Percentiles rank a stretch among this genome's conserved stretches.
phyloP scores from a whole-genome alignment of 768 basidiomycete species.

The Suillus variegatus region DNA sequence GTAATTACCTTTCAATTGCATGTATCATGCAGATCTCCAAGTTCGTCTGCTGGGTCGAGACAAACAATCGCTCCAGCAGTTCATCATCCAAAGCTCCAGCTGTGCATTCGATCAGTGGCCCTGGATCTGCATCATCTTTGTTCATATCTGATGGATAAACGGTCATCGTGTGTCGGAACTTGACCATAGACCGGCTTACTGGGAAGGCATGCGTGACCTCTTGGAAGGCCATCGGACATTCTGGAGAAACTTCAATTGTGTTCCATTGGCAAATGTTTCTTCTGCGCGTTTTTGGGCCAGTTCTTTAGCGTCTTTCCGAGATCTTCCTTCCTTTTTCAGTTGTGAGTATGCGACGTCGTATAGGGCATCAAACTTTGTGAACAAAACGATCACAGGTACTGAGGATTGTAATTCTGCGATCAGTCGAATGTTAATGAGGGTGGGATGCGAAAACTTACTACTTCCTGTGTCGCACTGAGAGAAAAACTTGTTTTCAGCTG shows the following conservation, averaged over 20 bases:
- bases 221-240: background rate
- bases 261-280: background rate
- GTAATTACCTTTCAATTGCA: conserved; percentile 1
- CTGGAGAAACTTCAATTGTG: background rate
- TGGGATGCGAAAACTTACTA: background rate
- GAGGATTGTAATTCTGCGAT: background rate
- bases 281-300: conserved; percentile 18
- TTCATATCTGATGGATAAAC: conserved; percentile 19
- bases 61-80: conserved; percentile 21
- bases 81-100: conserved; percentile 17
- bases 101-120: conserved; percentile 20
- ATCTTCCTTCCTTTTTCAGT: conserved; percentile 14
- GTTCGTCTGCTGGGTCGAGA: conserved; percentile 28
- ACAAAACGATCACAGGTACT: conserved; percentile 42
- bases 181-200: background rate
- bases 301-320: conserved; percentile 10
- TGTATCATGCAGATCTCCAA: conserved; percentile 15
- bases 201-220: background rate
- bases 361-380: conserved; percentile 40
- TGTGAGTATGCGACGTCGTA: conserved; percentile 20
- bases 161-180: background rate
- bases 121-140: conserved; percentile 13
- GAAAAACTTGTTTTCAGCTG: conserved; percentile 28
- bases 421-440: background rate
- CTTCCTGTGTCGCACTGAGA: conserved; percentile 8